phyloP scores from a whole-genome alignment of 2,329 filamentous ascomycete genomes.

The Sporothrix sp. region DNA sequence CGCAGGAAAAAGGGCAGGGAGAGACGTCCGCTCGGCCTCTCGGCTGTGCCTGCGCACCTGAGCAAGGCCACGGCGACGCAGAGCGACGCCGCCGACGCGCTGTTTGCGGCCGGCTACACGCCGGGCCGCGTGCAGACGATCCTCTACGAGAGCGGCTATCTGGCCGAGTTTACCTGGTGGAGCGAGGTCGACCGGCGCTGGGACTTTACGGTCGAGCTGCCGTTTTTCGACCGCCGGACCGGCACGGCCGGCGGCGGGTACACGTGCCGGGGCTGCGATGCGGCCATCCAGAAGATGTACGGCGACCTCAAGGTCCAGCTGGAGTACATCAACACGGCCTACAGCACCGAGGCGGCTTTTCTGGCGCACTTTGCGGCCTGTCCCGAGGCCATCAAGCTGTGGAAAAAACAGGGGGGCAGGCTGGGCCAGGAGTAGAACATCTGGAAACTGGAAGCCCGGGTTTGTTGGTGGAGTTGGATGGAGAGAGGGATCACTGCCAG shows the following conservation, averaged over 20 bases:
- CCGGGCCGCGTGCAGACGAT: neutral
- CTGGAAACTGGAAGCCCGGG: neutral
- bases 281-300: neutral
- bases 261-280: slow-evolving; percentile 1
- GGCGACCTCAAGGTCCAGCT: neutral
- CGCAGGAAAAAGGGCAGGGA: no score
- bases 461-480: no score
- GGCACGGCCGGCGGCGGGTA: neutral
- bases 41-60: no score
- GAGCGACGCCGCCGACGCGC: neutral
- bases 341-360: neutral
- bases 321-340: slow-evolving; percentile 3
- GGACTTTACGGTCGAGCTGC: neutral
- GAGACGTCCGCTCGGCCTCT: no score
- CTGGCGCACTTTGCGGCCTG: neutral
- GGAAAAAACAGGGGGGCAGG: neutral
- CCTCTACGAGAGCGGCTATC: neutral
- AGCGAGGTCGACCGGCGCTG: neutral
- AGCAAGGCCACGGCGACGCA: neutral
- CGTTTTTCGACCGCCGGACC: slow-evolving; percentile 1
- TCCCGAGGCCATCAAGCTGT: slow-evolving; percentile 1
- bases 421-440: neutral
- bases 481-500: no score
- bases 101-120: neutral
- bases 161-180: neutral